Evolutionary conservation across 768 basidiomycete genomes (phyloP), one percentile per base, ranked within the genome.

Genomic region (Trichaptum fuscoviolaceum): DNA sequence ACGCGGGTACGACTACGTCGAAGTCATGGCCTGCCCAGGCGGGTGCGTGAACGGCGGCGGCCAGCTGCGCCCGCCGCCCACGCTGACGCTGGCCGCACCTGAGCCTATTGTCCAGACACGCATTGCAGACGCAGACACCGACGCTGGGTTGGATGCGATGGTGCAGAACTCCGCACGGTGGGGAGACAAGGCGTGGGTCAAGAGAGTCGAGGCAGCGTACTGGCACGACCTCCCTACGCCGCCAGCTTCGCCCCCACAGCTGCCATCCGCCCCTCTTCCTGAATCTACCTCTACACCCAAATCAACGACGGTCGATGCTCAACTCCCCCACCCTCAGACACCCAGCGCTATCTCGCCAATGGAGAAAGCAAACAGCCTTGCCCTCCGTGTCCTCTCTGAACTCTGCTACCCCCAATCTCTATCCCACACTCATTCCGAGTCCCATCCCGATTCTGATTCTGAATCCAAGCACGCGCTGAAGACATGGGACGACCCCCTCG

Each of bases 41-140:
- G 97, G 97, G 20, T 99, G 97, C 75, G 93, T 97, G 57, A 98
- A 98, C 74, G 97, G 97, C 8, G 97, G 96, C 24, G 97, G 97
- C 6, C 97, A 99, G 80, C 76, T 90, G 64, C 83, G 83, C 73
- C 79, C 81, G 18, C 65, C 66, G 24, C 62, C 66, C 5, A 62
- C 66, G 30, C 63, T 68, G 20, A 67, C 66, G 30, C 63, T 68
- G 20, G 67, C 76, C 57, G 68, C 72, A 35, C 69, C 68, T 25
- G 67, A 12, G 42, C 20, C 74, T 74, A 58, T 73, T 73, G 57
- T 65, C 66, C n/a, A 70, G 63, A n/a, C n/a, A n/a, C n/a, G n/a
- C n/a, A n/a, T n/a, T n/a, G n/a, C n/a, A n/a, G n/a, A n/a, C n/a
- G 30, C 27, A 61, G 42, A 42, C 60, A 36, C 8, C 63, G 17